Evolutionary conservation across 2,329 filamentous ascomycete genomes (phyloP).

Genomic region (Colletotrichum navitas): DNA sequence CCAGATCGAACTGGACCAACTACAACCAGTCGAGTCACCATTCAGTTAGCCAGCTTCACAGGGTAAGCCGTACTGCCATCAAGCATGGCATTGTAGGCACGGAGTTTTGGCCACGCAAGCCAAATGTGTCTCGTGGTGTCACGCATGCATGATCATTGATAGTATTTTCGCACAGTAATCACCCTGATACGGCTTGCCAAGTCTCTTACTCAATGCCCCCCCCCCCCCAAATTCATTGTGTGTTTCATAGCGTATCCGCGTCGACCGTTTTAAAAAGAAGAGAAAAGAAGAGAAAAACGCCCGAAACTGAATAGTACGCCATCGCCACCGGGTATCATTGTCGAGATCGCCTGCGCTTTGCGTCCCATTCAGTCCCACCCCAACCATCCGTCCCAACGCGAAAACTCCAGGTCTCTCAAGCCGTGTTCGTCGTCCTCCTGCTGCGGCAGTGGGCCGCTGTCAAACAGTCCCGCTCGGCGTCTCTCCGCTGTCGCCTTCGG

Average conservation of each 20-base stretch:
- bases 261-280: too few species aligned
- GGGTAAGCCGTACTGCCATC: neutral
- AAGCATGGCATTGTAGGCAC: neutral
- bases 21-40: neutral
- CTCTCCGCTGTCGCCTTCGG: neutral
- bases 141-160: neutral
- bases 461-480: constrained; percentile 1
- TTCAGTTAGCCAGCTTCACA: neutral
- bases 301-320: neutral
- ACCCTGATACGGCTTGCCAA: neutral
- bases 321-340: constrained; percentile 4
- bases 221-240: neutral
- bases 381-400: neutral
- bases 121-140: neutral
- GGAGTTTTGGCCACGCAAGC: neutral
- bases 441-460: neutral
- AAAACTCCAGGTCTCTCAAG: neutral
- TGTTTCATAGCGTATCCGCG: neutral
- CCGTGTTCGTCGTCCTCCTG: neutral
- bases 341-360: neutral
- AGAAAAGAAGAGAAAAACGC: neutral
- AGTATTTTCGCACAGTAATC: neutral
- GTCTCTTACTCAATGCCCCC: neutral
- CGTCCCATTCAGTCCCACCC: neutral
- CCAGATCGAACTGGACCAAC: neutral